Evolutionary conservation across 83 land plant genomes (phyloP), one percentile per base, ranked within the genome.

Genomic region (Diphasiastrum complanatum): DNA sequence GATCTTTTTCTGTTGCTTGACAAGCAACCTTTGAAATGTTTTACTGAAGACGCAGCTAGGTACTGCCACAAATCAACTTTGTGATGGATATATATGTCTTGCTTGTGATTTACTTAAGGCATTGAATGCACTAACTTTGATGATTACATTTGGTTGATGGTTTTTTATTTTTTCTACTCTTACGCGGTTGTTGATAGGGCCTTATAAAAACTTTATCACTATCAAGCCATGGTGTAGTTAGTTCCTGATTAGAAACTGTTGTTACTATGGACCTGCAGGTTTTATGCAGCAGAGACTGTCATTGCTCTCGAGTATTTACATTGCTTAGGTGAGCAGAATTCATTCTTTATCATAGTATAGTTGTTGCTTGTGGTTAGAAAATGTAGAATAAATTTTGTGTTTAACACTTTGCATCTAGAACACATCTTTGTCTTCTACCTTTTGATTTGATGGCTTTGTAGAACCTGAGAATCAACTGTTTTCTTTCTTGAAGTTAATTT

Each of bases 241-340:
- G 11, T 47, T 16, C 45, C 16, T 29, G 0, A 52, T 23, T 50
- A 40, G 10, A 63, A 51, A 31, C 14, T 55, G 19, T 30, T 3
- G 2, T 33, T 47, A 18, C 14, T 8, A n/a, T n/a, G n/a, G n/a
- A n/a, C n/a, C n/a, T 73, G 67, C 66, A 87, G 97, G 61, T 90
- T 90, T 41, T 86, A 81, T 75, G 92, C 85, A 59, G 97, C 97
- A 46, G 92, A 90, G 66, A 85, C 86, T 18, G 74, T 90, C 49
- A 72, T 90, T 20, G 92, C 97, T 46, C 65, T 90, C 25, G 97
- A 90, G 61, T 90, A 90, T 51, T 85, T 90, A 22, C 97, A 90
- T 60, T 90, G 97, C 59, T 80, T 83, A 74, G 97, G 97, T 86
- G 76, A 1, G 34, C n/a, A n/a, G n/a, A n/a, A n/a, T n/a, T n/a